Evolutionary conservation across 163 green algal species (phyloP).

Genomic region (Prototheca cutis): DNA sequence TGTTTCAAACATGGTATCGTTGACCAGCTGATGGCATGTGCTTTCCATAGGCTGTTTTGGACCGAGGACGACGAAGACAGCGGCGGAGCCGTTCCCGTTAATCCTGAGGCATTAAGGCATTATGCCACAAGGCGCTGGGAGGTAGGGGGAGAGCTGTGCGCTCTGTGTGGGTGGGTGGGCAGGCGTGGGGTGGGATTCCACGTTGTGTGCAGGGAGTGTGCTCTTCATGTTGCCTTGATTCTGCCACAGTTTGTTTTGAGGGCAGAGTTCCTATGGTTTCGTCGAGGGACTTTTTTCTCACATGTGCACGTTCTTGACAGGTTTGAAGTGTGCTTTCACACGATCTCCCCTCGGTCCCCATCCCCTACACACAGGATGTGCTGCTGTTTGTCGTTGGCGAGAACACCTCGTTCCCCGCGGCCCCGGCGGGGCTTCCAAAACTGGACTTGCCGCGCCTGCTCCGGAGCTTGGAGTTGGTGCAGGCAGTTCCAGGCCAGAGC

Average conservation of each 20-base stretch:
- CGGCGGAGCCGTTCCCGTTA: not conserved
- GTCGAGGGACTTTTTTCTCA: not conserved
- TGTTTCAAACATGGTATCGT: too few species aligned
- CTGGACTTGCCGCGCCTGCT: not conserved
- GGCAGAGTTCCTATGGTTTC: not conserved
- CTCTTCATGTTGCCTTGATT: not conserved
- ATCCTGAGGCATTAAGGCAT: not conserved
- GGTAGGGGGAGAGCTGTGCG: conserved; percentile 2
- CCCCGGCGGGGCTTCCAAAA: too few species aligned
- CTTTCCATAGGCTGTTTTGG: not conserved
- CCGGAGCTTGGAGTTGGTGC: too few species aligned
- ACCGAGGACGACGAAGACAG: not conserved
- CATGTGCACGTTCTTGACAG: not conserved
- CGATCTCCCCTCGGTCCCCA: not conserved
- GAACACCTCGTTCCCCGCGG: not conserved
- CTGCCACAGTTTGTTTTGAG: not conserved
- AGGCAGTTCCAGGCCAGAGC: too few species aligned
- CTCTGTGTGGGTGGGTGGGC: too few species aligned
- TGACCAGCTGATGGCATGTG: not conserved
- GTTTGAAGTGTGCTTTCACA: not conserved
- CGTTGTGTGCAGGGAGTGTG: too few species aligned
- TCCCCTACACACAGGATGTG: conserved; percentile 5
- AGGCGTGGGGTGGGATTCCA: too few species aligned
- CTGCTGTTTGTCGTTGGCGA: conserved; percentile 4
- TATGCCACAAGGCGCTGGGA: conserved; percentile 11